These are phyloP conservation scores for Alternaria gaisen DNA, from an alignment of 2,329 filamentous ascomycete species.

Conservation along the genomic window DNA sequence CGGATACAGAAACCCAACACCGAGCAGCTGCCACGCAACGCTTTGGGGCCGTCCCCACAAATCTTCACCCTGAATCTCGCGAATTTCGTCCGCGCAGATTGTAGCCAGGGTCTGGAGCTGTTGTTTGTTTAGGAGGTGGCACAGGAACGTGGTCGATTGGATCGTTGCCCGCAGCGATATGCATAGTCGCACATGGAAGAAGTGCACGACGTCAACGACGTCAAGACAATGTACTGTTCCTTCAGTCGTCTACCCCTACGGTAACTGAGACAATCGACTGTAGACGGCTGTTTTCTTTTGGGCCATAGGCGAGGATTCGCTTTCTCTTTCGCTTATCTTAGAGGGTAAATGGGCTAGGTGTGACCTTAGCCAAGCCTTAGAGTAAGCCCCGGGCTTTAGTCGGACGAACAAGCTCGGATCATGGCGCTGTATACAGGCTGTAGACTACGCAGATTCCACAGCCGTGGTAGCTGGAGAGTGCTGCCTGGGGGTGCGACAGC, in stretches of 20 bases:
- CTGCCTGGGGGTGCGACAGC: not conserved
- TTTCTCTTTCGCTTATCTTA: conserved; percentile 5
- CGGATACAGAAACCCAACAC: conserved; percentile 4
- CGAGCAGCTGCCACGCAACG: conserved; percentile 7
- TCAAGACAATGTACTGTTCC: not conserved
- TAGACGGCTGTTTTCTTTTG: not conserved
- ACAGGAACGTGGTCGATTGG: not conserved
- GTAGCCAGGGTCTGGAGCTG: not conserved
- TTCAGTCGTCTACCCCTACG: not conserved
- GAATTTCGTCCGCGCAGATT: conserved; percentile 16
- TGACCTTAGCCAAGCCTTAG: conserved; percentile 3
- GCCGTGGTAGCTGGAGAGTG: not conserved
- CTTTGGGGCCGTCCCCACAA: conserved; percentile 8
- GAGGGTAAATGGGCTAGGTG: conserved; percentile 1
- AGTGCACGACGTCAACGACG: not conserved
- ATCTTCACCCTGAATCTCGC: conserved; percentile 11
- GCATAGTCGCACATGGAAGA: not conserved
- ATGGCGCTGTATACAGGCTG: not conserved
- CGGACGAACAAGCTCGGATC: conserved; percentile 12
- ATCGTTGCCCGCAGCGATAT: not conserved
- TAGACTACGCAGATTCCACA: not conserved
- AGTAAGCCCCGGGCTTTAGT: not conserved
- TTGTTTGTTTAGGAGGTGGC: not conserved
- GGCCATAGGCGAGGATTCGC: not conserved
- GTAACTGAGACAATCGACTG: not conserved